phyloP scores from a whole-genome alignment of 2,329 filamentous ascomycete species.

The Phialophora tarda region DNA sequence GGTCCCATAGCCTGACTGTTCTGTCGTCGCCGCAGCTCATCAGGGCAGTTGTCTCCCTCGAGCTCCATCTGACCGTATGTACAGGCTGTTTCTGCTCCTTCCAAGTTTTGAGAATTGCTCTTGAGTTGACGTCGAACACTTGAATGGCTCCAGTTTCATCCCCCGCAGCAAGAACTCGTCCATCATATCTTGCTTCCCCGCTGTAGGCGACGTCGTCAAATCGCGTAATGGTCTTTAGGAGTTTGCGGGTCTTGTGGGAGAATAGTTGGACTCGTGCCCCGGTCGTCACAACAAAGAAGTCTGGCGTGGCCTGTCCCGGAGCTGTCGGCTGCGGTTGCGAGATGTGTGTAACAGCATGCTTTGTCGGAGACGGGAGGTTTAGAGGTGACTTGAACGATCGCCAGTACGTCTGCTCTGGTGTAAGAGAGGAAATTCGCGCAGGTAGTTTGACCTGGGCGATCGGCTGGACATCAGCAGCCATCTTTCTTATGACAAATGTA shows the following conservation, averaged over 20 bases:
- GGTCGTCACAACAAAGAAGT: constrained; percentile 87
- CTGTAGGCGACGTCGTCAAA: constrained; percentile 91
- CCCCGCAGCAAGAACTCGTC: constrained; percentile 84
- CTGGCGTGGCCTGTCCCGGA: constrained; percentile 63
- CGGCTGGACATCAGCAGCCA: constrained; percentile 86
- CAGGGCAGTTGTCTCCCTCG: constrained; percentile 79
- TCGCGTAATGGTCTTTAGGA: constrained; percentile 90
- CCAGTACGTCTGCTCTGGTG: constrained; percentile 96
- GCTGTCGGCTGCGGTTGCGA: constrained; percentile 66
- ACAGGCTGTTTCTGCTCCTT: constrained; percentile 91
- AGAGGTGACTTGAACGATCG: constrained; percentile 90
- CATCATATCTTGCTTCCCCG: constrained; percentile 86
- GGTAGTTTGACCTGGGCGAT: constrained; percentile 82
- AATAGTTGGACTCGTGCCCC: constrained; percentile 92
- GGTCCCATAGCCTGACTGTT: constrained; percentile 91
- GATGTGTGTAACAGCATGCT: constrained; percentile 88
- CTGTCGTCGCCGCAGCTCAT: constrained; percentile 92
- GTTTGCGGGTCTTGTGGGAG: constrained; percentile 87
- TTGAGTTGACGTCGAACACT: constrained; percentile 88
- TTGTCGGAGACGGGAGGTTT: constrained; percentile 86
- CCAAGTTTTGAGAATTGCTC: constrained; percentile 95
- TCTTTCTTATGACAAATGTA: constrained; percentile 46
- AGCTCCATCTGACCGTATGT: constrained; percentile 91
- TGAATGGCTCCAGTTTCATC: constrained; percentile 92
- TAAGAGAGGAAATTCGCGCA: constrained; percentile 78